phyloP scores from a whole-genome alignment of 179 eudicot genomes.

The Corrigiola litoralis region DNA sequence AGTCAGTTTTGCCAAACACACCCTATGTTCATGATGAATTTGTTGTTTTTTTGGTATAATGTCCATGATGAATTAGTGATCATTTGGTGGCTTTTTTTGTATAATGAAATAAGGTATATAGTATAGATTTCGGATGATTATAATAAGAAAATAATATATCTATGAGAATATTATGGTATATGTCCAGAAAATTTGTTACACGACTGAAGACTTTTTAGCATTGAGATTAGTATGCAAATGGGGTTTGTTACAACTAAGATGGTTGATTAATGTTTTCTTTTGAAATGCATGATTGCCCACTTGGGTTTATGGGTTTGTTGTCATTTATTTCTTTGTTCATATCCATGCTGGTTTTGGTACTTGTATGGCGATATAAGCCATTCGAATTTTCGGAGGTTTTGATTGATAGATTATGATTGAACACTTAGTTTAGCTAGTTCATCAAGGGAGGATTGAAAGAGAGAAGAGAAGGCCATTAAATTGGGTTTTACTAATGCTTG shows the following conservation, averaged over 20 bases:
- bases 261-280: slow-evolving; percentile 8
- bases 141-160: no score
- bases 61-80: neutral
- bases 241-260: neutral
- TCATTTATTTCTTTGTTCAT: neutral
- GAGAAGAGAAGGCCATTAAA: no score
- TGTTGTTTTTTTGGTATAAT: neutral
- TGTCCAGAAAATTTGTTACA: no score
- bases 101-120: neutral
- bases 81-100: neutral
- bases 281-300: slow-evolving; percentile 13
- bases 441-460: neutral
- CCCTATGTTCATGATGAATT: slow-evolving; percentile 11
- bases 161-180: no score
- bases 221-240: neutral
- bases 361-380: neutral
- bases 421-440: no score
- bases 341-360: neutral
- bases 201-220: neutral
- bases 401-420: neutral
- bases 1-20: neutral
- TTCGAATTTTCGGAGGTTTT: neutral
- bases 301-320: slow-evolving; percentile 1
- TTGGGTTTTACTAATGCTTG: no score
- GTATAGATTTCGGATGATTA: neutral